Evolutionary conservation across 306 rosid genomes (phyloP).

Genomic region (Trifolium repens): DNA sequence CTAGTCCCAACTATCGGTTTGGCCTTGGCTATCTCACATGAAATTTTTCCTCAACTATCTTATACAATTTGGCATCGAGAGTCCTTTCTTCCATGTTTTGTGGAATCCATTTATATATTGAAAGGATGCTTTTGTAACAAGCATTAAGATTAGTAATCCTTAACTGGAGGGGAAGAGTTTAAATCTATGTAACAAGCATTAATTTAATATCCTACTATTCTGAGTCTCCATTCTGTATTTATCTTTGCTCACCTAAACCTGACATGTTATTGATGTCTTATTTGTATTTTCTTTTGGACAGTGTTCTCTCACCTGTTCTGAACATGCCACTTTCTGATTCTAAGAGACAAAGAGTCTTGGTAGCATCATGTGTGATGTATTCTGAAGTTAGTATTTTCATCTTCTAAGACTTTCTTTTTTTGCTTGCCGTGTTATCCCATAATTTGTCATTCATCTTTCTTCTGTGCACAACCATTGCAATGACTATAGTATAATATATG

Average conservation of each 20-base stretch:
- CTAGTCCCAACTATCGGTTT: too few relatives aligned
- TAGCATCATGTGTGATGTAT: slow-evolving; percentile 87
- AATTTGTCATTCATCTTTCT: slow-evolving; percentile 23
- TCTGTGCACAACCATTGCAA: slow-evolving; percentile 33
- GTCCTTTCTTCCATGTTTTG: background rate
- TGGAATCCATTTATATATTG: background rate
- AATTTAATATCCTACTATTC: slow-evolving; percentile 18
- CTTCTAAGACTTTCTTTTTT: background rate
- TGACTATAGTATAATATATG: slow-evolving; percentile 42
- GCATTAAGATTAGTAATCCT: background rate
- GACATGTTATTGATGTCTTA: slow-evolving; percentile 24
- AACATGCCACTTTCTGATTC: slow-evolving; percentile 96
- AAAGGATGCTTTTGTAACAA: background rate
- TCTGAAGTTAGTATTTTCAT: slow-evolving; percentile 78
- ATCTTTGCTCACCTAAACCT: slow-evolving; percentile 2
- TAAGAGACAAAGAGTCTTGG: slow-evolving; percentile 95
- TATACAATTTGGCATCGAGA: too few relatives aligned
- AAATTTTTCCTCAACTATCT: too few relatives aligned
- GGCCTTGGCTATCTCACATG: too few relatives aligned
- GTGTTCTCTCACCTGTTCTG: slow-evolving; percentile 97
- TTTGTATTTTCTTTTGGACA: slow-evolving; percentile 49
- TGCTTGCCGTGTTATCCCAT: background rate
- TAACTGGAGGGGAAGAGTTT: too few relatives aligned
- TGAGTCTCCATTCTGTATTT: slow-evolving; percentile 8
- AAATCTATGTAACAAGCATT: background rate